phyloP scores from a whole-genome alignment of 2,329 filamentous ascomycete species.

The Sporothrix pseudoabietina region DNA sequence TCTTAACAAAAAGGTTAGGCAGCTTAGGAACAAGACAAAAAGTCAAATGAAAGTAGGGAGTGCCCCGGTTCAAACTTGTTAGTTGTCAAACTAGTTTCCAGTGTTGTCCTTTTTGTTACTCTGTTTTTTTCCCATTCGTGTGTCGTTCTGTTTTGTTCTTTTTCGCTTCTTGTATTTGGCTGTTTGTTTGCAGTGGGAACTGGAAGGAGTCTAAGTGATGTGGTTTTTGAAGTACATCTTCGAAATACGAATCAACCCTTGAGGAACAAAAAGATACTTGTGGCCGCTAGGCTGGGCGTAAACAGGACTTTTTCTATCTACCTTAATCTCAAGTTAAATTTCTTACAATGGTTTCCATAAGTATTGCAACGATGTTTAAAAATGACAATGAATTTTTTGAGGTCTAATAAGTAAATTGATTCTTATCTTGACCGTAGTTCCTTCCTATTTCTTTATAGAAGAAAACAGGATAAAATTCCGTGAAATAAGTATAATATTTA shows the following conservation, averaged over 20 bases:
- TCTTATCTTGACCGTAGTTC: too few relatives aligned
- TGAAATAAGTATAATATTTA: not conserved
- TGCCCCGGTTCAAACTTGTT: not conserved
- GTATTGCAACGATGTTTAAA: too few relatives aligned
- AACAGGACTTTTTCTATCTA: not conserved
- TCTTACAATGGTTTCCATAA: not conserved
- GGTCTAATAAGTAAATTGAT: too few relatives aligned
- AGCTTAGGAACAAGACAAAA: slow-evolving; percentile 4
- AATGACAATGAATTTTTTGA: too few relatives aligned
- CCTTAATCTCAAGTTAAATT: not conserved
- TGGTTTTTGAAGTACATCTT: too few relatives aligned
- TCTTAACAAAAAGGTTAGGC: not conserved
- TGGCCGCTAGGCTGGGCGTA: slow-evolving; percentile 27
- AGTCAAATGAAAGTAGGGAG: not conserved
- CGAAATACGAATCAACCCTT: not conserved
- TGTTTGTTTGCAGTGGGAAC: not conserved
- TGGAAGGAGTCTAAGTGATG: not conserved
- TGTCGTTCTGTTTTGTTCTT: not conserved
- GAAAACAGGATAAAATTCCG: too few relatives aligned
- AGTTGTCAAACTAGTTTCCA: not conserved
- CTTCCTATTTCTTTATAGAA: too few relatives aligned
- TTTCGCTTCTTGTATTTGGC: not conserved
- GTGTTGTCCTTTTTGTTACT: not conserved
- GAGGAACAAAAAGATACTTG: slow-evolving; percentile 9
- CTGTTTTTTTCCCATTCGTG: not conserved